Percentiles rank a stretch among this genome's conserved stretches.
These are phyloP conservation scores for Hypoxylon sp. DNA, from an alignment of 2,329 filamentous ascomycete genomes.

Conservation along the genomic window DNA sequence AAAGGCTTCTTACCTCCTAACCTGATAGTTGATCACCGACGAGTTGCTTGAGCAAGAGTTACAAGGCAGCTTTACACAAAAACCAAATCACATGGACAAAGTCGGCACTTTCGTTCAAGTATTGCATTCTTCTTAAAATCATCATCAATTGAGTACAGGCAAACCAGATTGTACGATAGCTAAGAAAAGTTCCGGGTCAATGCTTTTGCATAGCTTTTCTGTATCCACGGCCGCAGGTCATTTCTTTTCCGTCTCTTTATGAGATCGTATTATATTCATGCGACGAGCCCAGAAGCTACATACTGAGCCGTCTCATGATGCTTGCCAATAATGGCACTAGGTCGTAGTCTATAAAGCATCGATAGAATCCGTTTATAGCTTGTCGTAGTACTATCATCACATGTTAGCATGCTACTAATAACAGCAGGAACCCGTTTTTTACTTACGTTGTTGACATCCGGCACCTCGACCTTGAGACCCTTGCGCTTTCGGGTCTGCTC, in stretches of 20 bases:
- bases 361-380: conserved; percentile 76
- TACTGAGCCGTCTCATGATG: conserved; percentile 52
- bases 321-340: conserved; percentile 54
- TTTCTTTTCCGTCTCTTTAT: conserved; percentile 41
- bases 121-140: conserved; percentile 37
- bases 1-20: too few species aligned
- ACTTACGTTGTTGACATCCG: conserved; percentile 95
- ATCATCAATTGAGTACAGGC: conserved; percentile 46
- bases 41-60: too few species aligned
- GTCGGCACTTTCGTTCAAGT: conserved; percentile 7
- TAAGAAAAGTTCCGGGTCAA: conserved; percentile 41
- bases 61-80: too few species aligned
- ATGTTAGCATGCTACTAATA: conserved; percentile 50
- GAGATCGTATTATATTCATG: conserved; percentile 41
- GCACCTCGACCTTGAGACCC: conserved; percentile 97
- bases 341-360: conserved; percentile 56
- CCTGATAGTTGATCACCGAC: too few species aligned
- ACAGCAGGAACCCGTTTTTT: conserved; percentile 6
- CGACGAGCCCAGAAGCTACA: conserved; percentile 37
- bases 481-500: conserved; percentile 96
- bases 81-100: too few species aligned
- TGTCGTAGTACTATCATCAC: conserved; percentile 88
- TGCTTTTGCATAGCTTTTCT: conserved; percentile 46
- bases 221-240: conserved; percentile 45
- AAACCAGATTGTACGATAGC: conserved; percentile 43